Evolutionary conservation across 1,139 yeast genomes (phyloP).

Genomic region (Candida frijolesensis): DNA sequence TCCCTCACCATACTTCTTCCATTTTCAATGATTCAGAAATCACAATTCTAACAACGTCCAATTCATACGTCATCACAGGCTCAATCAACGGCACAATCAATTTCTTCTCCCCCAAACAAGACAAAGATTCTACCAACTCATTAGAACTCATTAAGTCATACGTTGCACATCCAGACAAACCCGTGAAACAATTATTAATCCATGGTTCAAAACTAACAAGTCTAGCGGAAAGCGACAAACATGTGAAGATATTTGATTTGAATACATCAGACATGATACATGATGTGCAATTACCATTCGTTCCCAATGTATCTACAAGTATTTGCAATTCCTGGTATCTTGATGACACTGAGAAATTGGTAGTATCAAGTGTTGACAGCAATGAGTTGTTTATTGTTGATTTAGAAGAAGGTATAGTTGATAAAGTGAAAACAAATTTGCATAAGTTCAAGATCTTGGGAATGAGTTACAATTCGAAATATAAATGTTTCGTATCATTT

Average conservation of each 20-base stretch:
- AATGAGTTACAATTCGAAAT: slow-evolving; percentile 28
- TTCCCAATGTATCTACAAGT: slow-evolving; percentile 20
- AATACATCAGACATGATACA: slow-evolving; percentile 43
- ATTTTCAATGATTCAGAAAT: not conserved
- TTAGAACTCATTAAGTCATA: slow-evolving; percentile 1
- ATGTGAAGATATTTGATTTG: slow-evolving; percentile 42
- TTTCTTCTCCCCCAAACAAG: not conserved
- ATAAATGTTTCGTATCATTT: slow-evolving; percentile 36
- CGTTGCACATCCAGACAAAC: not conserved
- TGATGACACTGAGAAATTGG: slow-evolving; percentile 16
- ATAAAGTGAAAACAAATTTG: slow-evolving; percentile 12
- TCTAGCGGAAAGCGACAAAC: slow-evolving; percentile 28
- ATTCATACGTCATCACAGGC: slow-evolving; percentile 2
- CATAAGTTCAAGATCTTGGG: slow-evolving; percentile 33
- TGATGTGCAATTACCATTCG: slow-evolving; percentile 25
- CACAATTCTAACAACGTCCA: not conserved
- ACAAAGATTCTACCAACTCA: not conserved
- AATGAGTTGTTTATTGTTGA: slow-evolving; percentile 16
- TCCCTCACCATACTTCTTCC: not conserved
- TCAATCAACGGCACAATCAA: slow-evolving; percentile 3
- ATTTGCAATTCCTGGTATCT: slow-evolving; percentile 23
- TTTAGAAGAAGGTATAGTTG: slow-evolving; percentile 18
- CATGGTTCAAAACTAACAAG: slow-evolving; percentile 31
- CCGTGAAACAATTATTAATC: slow-evolving; percentile 7
- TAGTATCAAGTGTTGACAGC: slow-evolving; percentile 23